Evolutionary conservation across 306 rosid species (phyloP), one percentile per base, ranked within the genome.

Genomic region (Vicia faba): DNA sequence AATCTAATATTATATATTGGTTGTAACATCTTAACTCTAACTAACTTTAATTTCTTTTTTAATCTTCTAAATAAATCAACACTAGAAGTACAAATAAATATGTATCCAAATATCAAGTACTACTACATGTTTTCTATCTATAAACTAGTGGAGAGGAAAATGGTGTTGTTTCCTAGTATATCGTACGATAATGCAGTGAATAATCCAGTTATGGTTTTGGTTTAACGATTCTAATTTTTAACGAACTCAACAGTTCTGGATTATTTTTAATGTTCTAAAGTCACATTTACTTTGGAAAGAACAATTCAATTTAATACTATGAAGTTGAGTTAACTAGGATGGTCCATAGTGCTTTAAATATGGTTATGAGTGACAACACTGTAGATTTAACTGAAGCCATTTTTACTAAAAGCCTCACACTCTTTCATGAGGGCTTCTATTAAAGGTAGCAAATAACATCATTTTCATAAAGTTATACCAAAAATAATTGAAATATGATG

Each of bases 221-320:
- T 77, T 77, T 46, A 16, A 75, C 19, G 58, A 67, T 44, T 62
- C 11, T 38, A 48, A 64, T 68, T 45, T 56, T 63, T 35, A 28
- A 61, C 28, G 38, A 35, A 67, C 61, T 25, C 23, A 69, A 55
- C 8, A 55, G 26, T 69, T 61, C 35, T 18, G 40, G 19, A 61
- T 36, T 51, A 66, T 33, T 43, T 43, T 67, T 49, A 39, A 65
- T 66, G 64, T 58, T 50, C 46, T 49, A 10, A 71, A 38, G 62
- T 36, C 36, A 29, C 50, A 31, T 70, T 65, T 66, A 50, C 44
- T 40, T 39, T 5, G 71, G 15, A 16, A 36, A 75, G 73, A 43
- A 75, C 66, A 70, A 44, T 33, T 50, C 56, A 49, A 70, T 64
- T 62, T 56, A 56, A 73, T 33, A 33, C 38, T 33, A 56, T 46